Conservation (phyloP, 2,329 filamentous ascomycete species). For the Polytolypa hystricis region DNA sequence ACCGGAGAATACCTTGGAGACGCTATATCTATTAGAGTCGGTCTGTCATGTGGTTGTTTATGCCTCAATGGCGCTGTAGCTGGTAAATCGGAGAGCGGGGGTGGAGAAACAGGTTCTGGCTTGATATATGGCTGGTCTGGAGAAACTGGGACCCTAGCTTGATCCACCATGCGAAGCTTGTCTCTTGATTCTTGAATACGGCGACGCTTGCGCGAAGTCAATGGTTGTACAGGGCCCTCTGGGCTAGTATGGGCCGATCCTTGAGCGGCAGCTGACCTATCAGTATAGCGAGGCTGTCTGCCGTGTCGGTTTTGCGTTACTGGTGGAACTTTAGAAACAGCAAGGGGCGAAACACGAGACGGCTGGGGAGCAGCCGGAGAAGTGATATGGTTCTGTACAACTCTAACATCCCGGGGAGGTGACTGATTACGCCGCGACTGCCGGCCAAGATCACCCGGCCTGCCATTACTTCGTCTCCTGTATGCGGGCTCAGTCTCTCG, state of each 20-base stretch:
- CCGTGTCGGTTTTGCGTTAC: constrained; percentile 46
- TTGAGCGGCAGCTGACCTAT: constrained; percentile 18
- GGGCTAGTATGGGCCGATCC: constrained; percentile 35
- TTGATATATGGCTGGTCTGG: constrained; percentile 46
- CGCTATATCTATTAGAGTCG: constrained; percentile 38
- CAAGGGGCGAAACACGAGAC: constrained; percentile 52
- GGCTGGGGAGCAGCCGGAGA: constrained; percentile 66
- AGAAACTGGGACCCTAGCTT: constrained; percentile 23
- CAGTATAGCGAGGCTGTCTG: constrained; percentile 25
- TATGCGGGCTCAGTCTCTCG: constrained; percentile 19
- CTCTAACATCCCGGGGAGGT: constrained; percentile 41
- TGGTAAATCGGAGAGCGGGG: constrained; percentile 39
- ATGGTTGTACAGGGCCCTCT: constrained; percentile 28
- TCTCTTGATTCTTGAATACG: constrained; percentile 32
- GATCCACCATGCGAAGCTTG: constrained; percentile 21
- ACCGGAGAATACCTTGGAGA: constrained; percentile 30
- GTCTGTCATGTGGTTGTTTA: constrained; percentile 29
- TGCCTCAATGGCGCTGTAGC: constrained; percentile 25
- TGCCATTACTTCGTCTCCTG: constrained; percentile 31
- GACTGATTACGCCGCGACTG: constrained; percentile 29
- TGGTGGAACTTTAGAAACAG: constrained; percentile 40
- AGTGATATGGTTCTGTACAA: constrained; percentile 63
- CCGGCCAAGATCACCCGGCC: constrained; percentile 30
- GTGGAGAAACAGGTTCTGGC: constrained; percentile 51
- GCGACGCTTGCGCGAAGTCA: constrained; percentile 42